Conservation (phyloP, 1,139 yeast genomes). For the Saccharomyces hybrid region DNA sequence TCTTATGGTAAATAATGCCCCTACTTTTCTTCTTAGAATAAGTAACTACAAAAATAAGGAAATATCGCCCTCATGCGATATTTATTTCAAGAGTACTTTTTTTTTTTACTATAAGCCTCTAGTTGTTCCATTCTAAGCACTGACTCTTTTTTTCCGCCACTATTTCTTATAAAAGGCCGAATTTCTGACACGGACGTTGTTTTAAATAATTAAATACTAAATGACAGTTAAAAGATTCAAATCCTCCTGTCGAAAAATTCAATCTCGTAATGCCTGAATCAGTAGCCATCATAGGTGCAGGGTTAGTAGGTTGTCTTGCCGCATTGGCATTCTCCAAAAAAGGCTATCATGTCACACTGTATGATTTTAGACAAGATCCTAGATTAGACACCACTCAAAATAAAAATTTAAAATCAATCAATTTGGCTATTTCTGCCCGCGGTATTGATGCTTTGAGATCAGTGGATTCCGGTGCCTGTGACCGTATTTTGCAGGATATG, state of each 20-base stretch:
- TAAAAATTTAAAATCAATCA: constrained; percentile 59
- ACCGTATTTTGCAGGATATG: constrained; percentile 48
- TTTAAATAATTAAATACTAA: neutral
- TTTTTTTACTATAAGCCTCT: neutral
- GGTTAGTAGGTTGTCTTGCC: constrained; percentile 82
- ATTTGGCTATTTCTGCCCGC: constrained; percentile 77
- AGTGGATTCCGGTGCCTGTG: constrained; percentile 54
- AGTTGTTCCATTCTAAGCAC: neutral
- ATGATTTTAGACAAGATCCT: constrained; percentile 50
- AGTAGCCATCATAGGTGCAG: constrained; percentile 69
- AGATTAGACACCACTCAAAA: constrained; percentile 27
- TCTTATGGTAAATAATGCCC: constrained; percentile 1
- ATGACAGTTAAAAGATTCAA: neutral
- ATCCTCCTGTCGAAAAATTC: neutral
- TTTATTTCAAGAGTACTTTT: neutral
- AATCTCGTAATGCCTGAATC: neutral
- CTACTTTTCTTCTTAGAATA: neutral
- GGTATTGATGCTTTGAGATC: constrained; percentile 65
- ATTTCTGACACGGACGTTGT: neutral
- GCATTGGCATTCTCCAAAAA: constrained; percentile 68
- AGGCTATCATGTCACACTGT: constrained; percentile 68
- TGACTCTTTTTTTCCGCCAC: neutral
- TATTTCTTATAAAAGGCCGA: constrained; percentile 1
- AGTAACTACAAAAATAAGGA: neutral
- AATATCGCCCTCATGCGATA: neutral